Evolutionary conservation across 1,284 basidiomycete genomes (phyloP), one percentile per base, ranked within the genome.

Genomic region (Heterobasidion annosum): DNA sequence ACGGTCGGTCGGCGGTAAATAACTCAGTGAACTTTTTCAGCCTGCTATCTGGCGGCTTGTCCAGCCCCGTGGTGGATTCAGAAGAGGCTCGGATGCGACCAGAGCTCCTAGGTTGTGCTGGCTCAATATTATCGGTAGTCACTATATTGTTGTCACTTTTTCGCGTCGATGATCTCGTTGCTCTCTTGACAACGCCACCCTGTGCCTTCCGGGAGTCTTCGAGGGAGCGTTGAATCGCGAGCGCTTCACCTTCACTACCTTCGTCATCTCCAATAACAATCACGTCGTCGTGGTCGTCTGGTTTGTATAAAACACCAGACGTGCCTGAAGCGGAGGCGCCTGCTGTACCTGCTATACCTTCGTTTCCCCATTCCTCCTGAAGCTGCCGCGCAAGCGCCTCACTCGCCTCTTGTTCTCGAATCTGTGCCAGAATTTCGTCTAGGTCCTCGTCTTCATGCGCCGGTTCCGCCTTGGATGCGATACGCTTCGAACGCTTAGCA

Each of bases 401-500:
- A 57, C 71, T 75, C 54, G 70, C 68, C 59, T 77, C 74, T 52
- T 73, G 72, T 37, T 71, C 69, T 48, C 70, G 64, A 25, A 76
- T 76, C 35, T 63, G 72, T 1, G 68, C 65, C 13, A 77, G 62
- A 16, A 76, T 71, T 13, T 57, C 59, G 46, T 69, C 66, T n/a
- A 76, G 54, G 47, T 73, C 71, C 16, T 74, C 72, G 5, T 70
- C 69, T 18, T 68, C 67, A 44, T 71, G 68, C n/a, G 10, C 37
- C 5, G n/a, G 37, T 40, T 40, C 12, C 6, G 25, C 25, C 3
- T 25, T 63, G 64, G 51, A 40, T 40, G 10, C 37, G 10, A 12
- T n/a, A n/a, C 37, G 37, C 10, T n/a, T 10, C 3, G 37, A 40
- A n/a, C 37, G 37, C n/a, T 40, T 40, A 12, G 37, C 12, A 40